phyloP scores from a whole-genome alignment of 306 rosid genomes.

The Rubus parviflorus region DNA sequence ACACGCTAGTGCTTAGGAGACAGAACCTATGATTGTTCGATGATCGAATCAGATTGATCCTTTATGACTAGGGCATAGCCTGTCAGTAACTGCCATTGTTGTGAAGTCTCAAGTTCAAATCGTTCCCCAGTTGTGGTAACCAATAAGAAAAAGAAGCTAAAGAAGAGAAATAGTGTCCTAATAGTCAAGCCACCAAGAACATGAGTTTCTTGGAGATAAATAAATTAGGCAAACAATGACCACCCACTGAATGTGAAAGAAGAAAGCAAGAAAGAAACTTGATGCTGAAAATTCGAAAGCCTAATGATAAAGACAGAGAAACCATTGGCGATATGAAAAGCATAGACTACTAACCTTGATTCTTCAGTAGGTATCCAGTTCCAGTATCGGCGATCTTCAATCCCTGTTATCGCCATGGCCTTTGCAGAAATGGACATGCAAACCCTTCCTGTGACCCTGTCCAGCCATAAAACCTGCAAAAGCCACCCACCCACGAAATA shows the following conservation, averaged over 20 bases:
- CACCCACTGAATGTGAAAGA: not conserved
- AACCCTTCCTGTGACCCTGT: conserved; percentile 67
- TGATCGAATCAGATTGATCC: not conserved
- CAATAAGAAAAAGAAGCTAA: not conserved
- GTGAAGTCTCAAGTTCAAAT: not conserved
- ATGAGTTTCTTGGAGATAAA: not conserved
- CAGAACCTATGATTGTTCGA: not conserved
- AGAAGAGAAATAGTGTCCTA: not conserved
- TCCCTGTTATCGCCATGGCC: conserved; percentile 83
- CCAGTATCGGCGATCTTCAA: conserved; percentile 89
- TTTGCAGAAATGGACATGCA: conserved; percentile 71
- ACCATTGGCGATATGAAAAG: not conserved
- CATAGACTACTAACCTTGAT: conserved; percentile 55
- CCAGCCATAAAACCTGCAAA: conserved; percentile 83
- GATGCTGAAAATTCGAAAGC: not conserved
- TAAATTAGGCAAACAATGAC: not conserved
- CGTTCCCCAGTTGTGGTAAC: not conserved
- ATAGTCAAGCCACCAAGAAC: not conserved
- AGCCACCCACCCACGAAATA: conserved; percentile 20
- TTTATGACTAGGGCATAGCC: not conserved
- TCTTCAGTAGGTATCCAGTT: conserved; percentile 93
- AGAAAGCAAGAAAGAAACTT: not conserved
- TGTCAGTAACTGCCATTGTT: not conserved
- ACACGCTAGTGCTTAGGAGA: not conserved
- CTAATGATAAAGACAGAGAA: not conserved